Conservation (phyloP, 306 rosid genomes). For the Glycine latifolia region DNA sequence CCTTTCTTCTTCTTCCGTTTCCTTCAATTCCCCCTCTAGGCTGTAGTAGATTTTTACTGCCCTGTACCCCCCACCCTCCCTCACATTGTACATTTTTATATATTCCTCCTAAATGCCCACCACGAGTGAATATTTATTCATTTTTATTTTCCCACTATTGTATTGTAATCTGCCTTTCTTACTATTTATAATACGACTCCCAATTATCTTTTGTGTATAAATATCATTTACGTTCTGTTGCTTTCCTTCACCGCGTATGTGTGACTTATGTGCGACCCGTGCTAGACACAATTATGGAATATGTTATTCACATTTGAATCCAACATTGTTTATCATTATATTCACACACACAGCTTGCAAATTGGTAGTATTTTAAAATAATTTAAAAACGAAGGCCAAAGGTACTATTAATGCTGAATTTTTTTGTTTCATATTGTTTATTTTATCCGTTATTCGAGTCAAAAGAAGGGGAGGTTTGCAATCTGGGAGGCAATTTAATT, state of each 20-base stretch:
- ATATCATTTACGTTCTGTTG: neutral
- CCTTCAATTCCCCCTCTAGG: slow-evolving; percentile 11
- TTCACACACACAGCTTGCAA: slow-evolving; percentile 1
- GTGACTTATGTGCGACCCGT: neutral
- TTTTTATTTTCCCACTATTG: slow-evolving; percentile 32
- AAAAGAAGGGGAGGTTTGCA: neutral
- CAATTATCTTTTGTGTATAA: neutral
- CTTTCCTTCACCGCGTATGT: neutral
- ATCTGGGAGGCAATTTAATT: slow-evolving; percentile 32
- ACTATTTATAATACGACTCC: slow-evolving; percentile 6
- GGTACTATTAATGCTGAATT: neutral
- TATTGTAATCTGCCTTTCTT: slow-evolving; percentile 34
- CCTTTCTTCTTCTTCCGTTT: neutral
- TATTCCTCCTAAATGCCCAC: neutral
- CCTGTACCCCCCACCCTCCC: slow-evolving; percentile 11
- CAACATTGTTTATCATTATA: neutral
- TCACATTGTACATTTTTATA: slow-evolving; percentile 48
- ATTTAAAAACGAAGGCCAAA: too few species aligned
- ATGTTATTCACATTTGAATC: neutral
- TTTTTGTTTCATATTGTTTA: neutral
- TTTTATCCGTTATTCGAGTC: neutral
- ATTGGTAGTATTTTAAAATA: neutral
- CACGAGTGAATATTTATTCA: slow-evolving; percentile 46
- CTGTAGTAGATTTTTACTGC: slow-evolving; percentile 28
- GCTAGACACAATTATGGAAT: neutral